phyloP scores from a whole-genome alignment of 2,329 filamentous ascomycete genomes.

The Aureobasidium leucospermi region DNA sequence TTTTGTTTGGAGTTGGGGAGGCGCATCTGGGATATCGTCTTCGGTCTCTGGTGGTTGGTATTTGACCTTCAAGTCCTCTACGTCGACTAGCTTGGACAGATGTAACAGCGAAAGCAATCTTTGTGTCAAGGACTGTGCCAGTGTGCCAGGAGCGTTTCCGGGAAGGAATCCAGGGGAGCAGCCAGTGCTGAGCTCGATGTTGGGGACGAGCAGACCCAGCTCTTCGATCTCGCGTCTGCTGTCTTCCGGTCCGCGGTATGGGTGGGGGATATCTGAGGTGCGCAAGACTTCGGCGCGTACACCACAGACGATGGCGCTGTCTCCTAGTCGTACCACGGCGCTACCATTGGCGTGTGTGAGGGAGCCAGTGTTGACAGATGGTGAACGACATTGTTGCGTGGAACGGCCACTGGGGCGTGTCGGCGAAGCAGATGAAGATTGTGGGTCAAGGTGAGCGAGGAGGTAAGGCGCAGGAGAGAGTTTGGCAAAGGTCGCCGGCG shows the following conservation, averaged over 20 bases:
- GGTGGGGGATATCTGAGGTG: slow-evolving; percentile 65
- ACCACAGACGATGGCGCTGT: slow-evolving; percentile 92
- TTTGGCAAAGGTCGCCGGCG: slow-evolving; percentile 73
- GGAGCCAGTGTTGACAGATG: slow-evolving; percentile 74
- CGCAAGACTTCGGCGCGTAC: slow-evolving; percentile 79
- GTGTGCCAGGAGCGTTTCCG: slow-evolving; percentile 68
- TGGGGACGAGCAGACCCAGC: slow-evolving; percentile 76
- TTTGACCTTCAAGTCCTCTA: slow-evolving; percentile 62
- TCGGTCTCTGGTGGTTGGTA: slow-evolving; percentile 40
- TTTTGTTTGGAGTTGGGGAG: slow-evolving; percentile 50
- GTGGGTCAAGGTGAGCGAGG: slow-evolving; percentile 73
- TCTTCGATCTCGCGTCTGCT: slow-evolving; percentile 35
- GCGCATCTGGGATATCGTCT: slow-evolving; percentile 37
- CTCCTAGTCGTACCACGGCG: slow-evolving; percentile 77
- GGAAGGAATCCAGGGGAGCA: slow-evolving; percentile 81
- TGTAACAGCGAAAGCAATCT: slow-evolving; percentile 71
- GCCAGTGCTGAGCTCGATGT: slow-evolving; percentile 86
- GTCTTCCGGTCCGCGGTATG: slow-evolving; percentile 26
- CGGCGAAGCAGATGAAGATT: slow-evolving; percentile 43
- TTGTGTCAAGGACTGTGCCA: slow-evolving; percentile 80
- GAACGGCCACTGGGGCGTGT: slow-evolving; percentile 75
- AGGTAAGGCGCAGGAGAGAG: slow-evolving; percentile 85
- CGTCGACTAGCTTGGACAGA: slow-evolving; percentile 58
- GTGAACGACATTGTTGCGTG: slow-evolving; percentile 60
- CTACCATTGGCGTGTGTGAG: slow-evolving; percentile 86